Evolutionary conservation across 805 yeast species (phyloP), one percentile per base, ranked within the genome.

Genomic region (Monosporozyma solicola): DNA sequence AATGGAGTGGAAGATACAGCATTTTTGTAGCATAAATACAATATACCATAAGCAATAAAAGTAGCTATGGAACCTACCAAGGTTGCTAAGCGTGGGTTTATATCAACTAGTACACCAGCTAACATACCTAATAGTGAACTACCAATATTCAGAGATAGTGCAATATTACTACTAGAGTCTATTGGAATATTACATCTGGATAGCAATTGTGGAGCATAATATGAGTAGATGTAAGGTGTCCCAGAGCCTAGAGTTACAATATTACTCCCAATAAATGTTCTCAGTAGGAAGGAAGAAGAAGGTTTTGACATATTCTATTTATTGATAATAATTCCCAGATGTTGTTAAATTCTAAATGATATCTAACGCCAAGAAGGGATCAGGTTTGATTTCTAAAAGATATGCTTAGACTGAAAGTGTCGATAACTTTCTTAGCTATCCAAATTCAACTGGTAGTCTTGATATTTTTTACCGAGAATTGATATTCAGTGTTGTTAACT

Each of bases 201-300:
- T 29, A 84, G 75, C 56, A 86, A 69, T 62, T 85, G 90, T 1
- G 92, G 91, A 1, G 89, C 82, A 62, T 80, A 86, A n/a, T 81
- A 79, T 0, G 91, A 87, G 63, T 81, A 86, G 13, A 84, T 70
- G 60, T 86, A 86, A 0, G 88, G 86, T 2, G 90, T 85, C 2
- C 94, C 92, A 3, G 88, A 77, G 0, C 85, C 89, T 48, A 85
- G 60, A 0, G 87, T 77, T 8, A 82, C 82, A 16, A 83, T 61
- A 47, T 64, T 65, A 22, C 70, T 62, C 2, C 71, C 72, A 10
- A 68, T 49, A 47, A 68, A 64, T 13, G 51, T 48, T 39, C 35
- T 48, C 7, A 49, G 3, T 13, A 53, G n/a, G 15, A 47, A 37
- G 8, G 50, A 43, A 20, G 32, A 24, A 13, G 46, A 47, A 32